Conservation (phyloP, 2,329 filamentous ascomycete genomes). For the Aspergillus sojae region DNA sequence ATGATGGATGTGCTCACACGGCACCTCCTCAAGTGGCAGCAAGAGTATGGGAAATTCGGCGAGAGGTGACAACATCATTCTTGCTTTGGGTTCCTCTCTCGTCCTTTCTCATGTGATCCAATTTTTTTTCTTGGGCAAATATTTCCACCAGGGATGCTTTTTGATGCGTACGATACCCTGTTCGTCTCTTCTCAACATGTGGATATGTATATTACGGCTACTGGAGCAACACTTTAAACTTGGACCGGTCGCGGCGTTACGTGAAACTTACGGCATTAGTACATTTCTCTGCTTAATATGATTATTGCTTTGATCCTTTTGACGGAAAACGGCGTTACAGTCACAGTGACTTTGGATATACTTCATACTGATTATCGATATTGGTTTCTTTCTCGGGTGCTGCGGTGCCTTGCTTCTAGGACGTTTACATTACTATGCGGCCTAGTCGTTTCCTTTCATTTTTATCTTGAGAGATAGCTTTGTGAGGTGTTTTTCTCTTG, state of each 20-base stretch:
- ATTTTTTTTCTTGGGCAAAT: conserved; percentile 8
- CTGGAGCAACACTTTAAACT: conserved; percentile 23
- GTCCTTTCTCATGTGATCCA: conserved; percentile 8
- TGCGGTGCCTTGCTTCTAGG: neutral
- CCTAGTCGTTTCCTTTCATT: neutral
- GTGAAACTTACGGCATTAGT: conserved; percentile 15
- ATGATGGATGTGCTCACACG: conserved; percentile 89
- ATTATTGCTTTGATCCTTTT: neutral
- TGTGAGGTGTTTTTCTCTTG: conserved; percentile 3
- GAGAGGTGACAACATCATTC: conserved; percentile 43
- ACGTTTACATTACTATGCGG: neutral
- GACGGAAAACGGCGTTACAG: conserved; percentile 5
- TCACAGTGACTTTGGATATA: conserved; percentile 3
- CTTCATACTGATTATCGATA: neutral
- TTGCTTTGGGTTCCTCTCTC: conserved; percentile 3
- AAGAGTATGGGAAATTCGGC: conserved; percentile 63
- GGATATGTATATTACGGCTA: conserved; percentile 32
- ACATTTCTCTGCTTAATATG: conserved; percentile 13
- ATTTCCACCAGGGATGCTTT: conserved; percentile 7
- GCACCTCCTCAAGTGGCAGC: conserved; percentile 83
- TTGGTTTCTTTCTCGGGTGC: neutral
- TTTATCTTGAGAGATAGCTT: conserved; percentile 3
- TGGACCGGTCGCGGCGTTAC: conserved; percentile 28
- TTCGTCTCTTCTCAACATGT: conserved; percentile 22
- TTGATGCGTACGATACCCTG: conserved; percentile 27